Evolutionary conservation across 257 asterid species (phyloP), one percentile per base, ranked within the genome.

Genomic region (Nicotiana otophora): DNA sequence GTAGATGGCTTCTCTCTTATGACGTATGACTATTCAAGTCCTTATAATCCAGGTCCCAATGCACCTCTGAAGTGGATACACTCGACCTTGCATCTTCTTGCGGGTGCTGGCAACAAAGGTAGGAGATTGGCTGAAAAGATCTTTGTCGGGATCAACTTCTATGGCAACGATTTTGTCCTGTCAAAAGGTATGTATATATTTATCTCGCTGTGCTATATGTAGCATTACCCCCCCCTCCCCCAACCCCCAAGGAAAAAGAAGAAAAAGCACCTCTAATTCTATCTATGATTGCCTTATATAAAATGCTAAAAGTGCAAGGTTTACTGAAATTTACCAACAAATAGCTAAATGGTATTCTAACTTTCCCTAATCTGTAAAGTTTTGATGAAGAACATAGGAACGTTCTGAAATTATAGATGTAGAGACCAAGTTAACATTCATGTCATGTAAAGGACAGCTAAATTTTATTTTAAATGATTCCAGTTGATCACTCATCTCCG

Each of bases 21-120:
- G 99, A 94, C 99, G 26, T 96, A 94, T 26, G 99, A 96, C 86
- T 93, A 92, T 94, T 96, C 99, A 66, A 90, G 87, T 89, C 98
- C 99, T 57, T 94, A 93, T 48, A 96, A 90, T 88, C 99, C 98
- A 8, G 99, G 99, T 81, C 99, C 99, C 72, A 96, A 91, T 89
- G 99, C 98, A 80, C 99, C 98, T 84, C 84, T 94, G 60, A 89
- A 89, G 88, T 96, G 98, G 99, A 90, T 96, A 75, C 95, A 58
- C 39, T 92, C 93, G 33, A 86, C 85, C 87, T 81, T 96, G 88
- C 86, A 76, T 85, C 84, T 94, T 84, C 95, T 96, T 84, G 89
- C 90, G 30, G 91, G 90, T 82, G 79, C 86, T 68, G 67, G 75
- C 74, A 46, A 67, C 33, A 83, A 84, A 61, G 83, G 28, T 85